phyloP scores from a whole-genome alignment of 179 eudicot species.

The Amaranthus tricolor region DNA sequence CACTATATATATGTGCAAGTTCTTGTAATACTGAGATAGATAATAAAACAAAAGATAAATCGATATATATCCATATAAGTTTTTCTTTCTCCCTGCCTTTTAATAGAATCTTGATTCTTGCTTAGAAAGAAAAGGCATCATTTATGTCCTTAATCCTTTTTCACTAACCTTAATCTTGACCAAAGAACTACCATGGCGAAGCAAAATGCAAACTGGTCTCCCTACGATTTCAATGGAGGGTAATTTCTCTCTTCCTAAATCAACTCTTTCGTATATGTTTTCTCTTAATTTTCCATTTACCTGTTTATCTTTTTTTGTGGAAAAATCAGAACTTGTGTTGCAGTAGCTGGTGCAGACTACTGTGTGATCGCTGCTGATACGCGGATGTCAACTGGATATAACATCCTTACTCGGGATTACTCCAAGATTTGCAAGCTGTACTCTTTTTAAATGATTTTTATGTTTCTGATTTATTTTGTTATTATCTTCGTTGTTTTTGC shows the following conservation, averaged over 20 bases:
- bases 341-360: constrained; percentile 87
- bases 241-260: constrained; percentile 20
- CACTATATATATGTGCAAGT: too few relatives aligned
- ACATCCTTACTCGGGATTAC: constrained; percentile 90
- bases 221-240: constrained; percentile 98
- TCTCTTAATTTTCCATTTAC: background rate
- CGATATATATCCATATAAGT: too few relatives aligned
- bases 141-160: too few relatives aligned
- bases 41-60: too few relatives aligned
- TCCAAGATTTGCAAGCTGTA: constrained; percentile 88
- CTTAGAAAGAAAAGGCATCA: too few relatives aligned
- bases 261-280: background rate
- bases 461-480: background rate
- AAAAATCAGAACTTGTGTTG: constrained; percentile 73
- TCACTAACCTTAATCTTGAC: background rate
- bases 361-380: constrained; percentile 96
- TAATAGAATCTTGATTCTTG: too few relatives aligned
- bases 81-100: too few relatives aligned
- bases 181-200: constrained; percentile 48
- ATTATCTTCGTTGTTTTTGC: background rate
- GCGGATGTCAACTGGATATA: constrained; percentile 95
- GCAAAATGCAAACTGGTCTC: constrained; percentile 77
- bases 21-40: too few relatives aligned
- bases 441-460: background rate
- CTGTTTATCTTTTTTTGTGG: background rate